Conservation (phyloP, 2,329 filamentous ascomycete species). For the Nothomitra cinnamomea region DNA sequence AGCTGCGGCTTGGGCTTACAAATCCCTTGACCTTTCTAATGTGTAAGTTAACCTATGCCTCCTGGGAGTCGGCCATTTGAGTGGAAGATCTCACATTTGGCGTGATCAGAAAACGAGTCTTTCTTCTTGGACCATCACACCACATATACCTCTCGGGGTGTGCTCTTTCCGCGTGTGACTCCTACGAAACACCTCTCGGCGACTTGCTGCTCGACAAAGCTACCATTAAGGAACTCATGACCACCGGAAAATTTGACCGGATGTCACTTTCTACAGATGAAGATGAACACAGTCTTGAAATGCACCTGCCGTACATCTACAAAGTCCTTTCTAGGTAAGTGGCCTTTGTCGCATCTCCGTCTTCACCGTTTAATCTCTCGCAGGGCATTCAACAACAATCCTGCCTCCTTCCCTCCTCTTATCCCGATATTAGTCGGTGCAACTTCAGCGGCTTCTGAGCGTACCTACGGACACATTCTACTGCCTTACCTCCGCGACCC, state of each 20-base stretch:
- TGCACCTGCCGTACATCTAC: constrained; percentile 90
- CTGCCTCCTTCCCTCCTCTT: constrained; percentile 38
- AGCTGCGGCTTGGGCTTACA: constrained; percentile 91
- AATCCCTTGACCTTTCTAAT: constrained; percentile 62
- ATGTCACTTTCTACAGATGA: constrained; percentile 56
- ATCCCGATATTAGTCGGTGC: constrained; percentile 77
- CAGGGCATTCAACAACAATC: neutral
- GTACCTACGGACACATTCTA: constrained; percentile 49
- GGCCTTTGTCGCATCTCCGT: constrained; percentile 8
- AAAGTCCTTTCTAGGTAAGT: constrained; percentile 45
- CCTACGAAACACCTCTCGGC: constrained; percentile 61
- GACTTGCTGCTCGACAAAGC: constrained; percentile 46
- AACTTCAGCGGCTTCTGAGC: constrained; percentile 49
- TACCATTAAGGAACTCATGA: constrained; percentile 33
- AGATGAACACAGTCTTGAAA: constrained; percentile 83
- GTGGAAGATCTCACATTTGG: constrained; percentile 6
- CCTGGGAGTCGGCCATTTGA: neutral
- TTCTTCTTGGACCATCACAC: constrained; percentile 85
- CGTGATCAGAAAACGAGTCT: constrained; percentile 57
- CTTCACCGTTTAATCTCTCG: neutral
- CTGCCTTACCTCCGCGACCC: constrained; percentile 62
- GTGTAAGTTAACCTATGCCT: constrained; percentile 31
- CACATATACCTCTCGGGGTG: constrained; percentile 64
- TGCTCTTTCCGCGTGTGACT: constrained; percentile 54
- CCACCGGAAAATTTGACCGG: constrained; percentile 38